These are phyloP conservation scores for Pyrrhoderma lamaoense DNA, from an alignment of 1,284 basidiomycete species.

Conservation along the genomic window DNA sequence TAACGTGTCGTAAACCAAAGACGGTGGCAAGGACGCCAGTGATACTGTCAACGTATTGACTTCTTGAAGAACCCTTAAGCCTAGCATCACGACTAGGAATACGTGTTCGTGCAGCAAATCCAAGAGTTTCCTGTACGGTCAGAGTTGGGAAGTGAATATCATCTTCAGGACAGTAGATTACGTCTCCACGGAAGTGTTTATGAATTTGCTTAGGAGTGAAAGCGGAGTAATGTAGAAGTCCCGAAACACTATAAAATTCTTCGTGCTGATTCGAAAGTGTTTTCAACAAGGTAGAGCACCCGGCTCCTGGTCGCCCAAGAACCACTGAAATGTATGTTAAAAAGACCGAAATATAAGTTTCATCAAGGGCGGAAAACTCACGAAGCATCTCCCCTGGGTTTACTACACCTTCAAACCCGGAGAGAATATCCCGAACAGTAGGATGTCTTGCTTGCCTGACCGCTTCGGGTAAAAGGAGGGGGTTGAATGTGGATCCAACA, in stretches of 20 bases:
- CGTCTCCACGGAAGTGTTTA: conserved; percentile 24
- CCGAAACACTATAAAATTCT: conserved; percentile 30
- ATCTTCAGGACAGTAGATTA: conserved; percentile 22
- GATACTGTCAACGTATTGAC: conserved; percentile 26
- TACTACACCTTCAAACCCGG: conserved; percentile 28
- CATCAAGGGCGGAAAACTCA: conserved; percentile 12
- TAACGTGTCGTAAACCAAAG: conserved; percentile 36
- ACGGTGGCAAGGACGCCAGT: conserved; percentile 34
- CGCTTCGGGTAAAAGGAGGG: conserved; percentile 12
- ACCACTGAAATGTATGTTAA: conserved; percentile 24
- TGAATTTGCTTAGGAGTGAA: conserved; percentile 23
- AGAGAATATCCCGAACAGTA: conserved; percentile 24
- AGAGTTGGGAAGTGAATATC: conserved; percentile 35
- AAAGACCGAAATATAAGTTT: not conserved
- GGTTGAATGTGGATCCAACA: conserved; percentile 23
- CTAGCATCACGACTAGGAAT: conserved; percentile 22
- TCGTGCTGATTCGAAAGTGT: conserved; percentile 33
- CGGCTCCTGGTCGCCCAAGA: conserved; percentile 34
- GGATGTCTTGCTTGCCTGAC: conserved; percentile 20
- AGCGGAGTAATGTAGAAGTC: conserved; percentile 31
- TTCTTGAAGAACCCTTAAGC: conserved; percentile 21
- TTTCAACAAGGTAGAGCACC: conserved; percentile 37
- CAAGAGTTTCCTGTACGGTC: conserved; percentile 28
- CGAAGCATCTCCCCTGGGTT: conserved; percentile 35
- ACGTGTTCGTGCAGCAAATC: conserved; percentile 24